Base-by-base conservation (phyloP, 1,284 basidiomycete genomes). In the Fomitopsis pinicola region DNA sequence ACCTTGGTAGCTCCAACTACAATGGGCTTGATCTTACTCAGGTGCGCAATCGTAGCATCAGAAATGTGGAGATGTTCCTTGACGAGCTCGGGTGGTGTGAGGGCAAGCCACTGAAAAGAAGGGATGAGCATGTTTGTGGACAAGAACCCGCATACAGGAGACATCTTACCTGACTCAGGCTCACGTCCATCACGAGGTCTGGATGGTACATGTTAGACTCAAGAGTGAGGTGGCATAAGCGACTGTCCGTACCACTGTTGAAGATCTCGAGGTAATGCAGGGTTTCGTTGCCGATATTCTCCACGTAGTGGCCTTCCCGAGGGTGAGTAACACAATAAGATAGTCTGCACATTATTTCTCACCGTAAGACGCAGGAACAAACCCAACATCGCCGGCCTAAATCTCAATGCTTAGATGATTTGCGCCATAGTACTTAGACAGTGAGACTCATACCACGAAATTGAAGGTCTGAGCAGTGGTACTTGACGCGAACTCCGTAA, bases 381-480 rank as follows among this genome's bases (percentile, higher is more conserved):
- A 87, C 28, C 81, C 86, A 59, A 89, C 81, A 68, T 89, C 88
- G n/a, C 87, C 87, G 55, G 82, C 75, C 78, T 86, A 66, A 61
- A 67, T 38, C 12, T 10, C 4, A 15, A 10, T 15, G 5, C 3
- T 40, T 8, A 40, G 38, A 15, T 40, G 22, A 26, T 17, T 3
- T 19, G 8, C 45, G 7, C 57, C 40, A 58, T 46, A 22, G 42
- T 42, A 59, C 44, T 9, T 44, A 1, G 12, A 5, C 30, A 1
- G 22, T 38, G 42, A 55, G 22, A 56, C 30, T 36, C 45, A 56
- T 63, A 80, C 83, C 75, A 84, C 80, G 68, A 83, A 89, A 68
- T 91, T 81, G 71, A 86, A 91, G 0, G 89, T 91, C 54, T 85
- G 73, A 1, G 89, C 84, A 60, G 84, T 87, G 17, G 80, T 77